phyloP scores from a whole-genome alignment of 129 eudicot genomes.

The Chrysanthemum seticuspe region DNA sequence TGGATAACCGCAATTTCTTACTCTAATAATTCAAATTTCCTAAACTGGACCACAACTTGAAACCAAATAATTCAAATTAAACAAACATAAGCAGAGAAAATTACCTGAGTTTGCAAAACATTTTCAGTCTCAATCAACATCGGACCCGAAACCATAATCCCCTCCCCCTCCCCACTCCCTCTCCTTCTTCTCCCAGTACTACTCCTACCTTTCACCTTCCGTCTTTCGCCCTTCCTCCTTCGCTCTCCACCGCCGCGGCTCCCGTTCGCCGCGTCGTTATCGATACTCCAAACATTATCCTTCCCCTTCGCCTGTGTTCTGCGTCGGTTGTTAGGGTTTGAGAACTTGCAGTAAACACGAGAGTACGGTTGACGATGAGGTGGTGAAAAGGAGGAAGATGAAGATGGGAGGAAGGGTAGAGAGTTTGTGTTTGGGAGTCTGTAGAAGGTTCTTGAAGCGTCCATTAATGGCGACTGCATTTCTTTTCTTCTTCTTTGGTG shows the following conservation, averaged over 20 bases:
- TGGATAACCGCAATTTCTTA: too few relatives aligned
- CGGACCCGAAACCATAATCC: slow-evolving; percentile 66
- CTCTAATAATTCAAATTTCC: too few relatives aligned
- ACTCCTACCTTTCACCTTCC: slow-evolving; percentile 27
- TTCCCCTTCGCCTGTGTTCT: slow-evolving; percentile 46
- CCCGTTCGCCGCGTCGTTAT: slow-evolving; percentile 43
- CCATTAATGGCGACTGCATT: slow-evolving; percentile 59
- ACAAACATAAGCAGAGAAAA: not conserved
- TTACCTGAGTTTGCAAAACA: slow-evolving; percentile 89
- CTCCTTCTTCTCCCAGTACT: slow-evolving; percentile 32
- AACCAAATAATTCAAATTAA: not conserved
- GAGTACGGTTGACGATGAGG: slow-evolving; percentile 27
- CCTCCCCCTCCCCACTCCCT: slow-evolving; percentile 35
- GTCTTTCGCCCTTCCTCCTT: slow-evolving; percentile 36
- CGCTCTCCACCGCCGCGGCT: slow-evolving; percentile 41
- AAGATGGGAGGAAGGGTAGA: slow-evolving; percentile 21
- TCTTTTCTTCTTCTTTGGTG: slow-evolving; percentile 20
- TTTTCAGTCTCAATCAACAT: slow-evolving; percentile 82
- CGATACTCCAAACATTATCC: slow-evolving; percentile 95
- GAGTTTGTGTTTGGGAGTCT: slow-evolving; percentile 15
- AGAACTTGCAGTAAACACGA: slow-evolving; percentile 40
- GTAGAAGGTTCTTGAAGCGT: slow-evolving; percentile 41
- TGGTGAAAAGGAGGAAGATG: slow-evolving; percentile 20
- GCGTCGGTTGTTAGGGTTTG: slow-evolving; percentile 17
- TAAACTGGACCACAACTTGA: not conserved